Evolutionary conservation across 2,329 filamentous ascomycete species (phyloP).

Genomic region (Neofusicoccum parvum): DNA sequence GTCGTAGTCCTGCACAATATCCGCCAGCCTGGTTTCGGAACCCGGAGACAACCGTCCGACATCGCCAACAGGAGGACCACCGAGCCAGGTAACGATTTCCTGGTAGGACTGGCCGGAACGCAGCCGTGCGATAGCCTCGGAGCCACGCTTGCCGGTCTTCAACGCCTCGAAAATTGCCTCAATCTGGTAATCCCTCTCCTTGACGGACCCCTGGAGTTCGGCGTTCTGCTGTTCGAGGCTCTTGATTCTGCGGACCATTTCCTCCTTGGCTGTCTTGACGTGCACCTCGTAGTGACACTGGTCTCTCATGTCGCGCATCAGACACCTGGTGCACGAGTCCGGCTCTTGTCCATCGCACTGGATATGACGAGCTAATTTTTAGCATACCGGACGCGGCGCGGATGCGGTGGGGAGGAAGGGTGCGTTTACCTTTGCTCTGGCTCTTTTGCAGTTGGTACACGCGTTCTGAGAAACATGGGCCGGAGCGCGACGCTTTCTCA

Average conservation of each 20-base stretch:
- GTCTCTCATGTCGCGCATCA: conserved; percentile 26
- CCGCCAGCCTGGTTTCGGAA: conserved; percentile 24
- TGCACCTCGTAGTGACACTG: conserved; percentile 34
- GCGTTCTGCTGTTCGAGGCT: conserved; percentile 28
- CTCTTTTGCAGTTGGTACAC: conserved; percentile 33
- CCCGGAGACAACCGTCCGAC: conserved; percentile 17
- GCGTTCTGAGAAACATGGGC: conserved; percentile 32
- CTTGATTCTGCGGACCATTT: conserved; percentile 31
- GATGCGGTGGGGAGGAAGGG: not conserved
- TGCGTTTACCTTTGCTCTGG: conserved; percentile 31
- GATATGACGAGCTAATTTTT: not conserved
- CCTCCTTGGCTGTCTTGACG: conserved; percentile 33
- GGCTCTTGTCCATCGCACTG: conserved; percentile 33
- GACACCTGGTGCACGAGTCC: conserved; percentile 28
- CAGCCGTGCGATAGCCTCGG: conserved; percentile 27
- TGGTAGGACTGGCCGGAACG: conserved; percentile 26
- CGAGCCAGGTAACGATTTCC: conserved; percentile 28
- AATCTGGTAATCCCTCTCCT: conserved; percentile 25
- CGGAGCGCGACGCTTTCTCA: conserved; percentile 24
- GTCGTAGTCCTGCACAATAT: conserved; percentile 21
- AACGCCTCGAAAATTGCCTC: conserved; percentile 28
- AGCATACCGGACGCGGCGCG: not conserved
- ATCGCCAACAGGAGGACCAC: conserved; percentile 20
- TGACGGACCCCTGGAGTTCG: conserved; percentile 25
- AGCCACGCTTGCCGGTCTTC: conserved; percentile 24